These are phyloP conservation scores for Mucor plumbeus DNA, from an alignment of 371 early-diverging fungal species.

Conservation along the genomic window DNA sequence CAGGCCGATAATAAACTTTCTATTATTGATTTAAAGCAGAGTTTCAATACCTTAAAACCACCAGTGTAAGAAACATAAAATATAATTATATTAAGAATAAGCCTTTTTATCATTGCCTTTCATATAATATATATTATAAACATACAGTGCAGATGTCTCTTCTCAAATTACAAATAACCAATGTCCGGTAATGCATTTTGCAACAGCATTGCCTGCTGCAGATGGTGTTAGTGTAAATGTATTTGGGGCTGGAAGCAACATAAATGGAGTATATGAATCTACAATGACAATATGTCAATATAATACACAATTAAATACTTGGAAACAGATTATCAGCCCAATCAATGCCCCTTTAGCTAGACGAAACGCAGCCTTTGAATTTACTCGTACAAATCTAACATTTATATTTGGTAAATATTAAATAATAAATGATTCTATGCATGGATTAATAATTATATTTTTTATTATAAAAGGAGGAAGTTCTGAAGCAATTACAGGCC, in stretches of 20 bases:
- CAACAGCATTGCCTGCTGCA: slow-evolving; percentile 16
- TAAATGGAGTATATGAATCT: slow-evolving; percentile 19
- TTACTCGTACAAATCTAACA: slow-evolving; percentile 16
- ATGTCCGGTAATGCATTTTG: slow-evolving; percentile 35
- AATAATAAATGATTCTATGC: background rate
- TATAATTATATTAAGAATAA: background rate
- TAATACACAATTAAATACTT: slow-evolving; percentile 14
- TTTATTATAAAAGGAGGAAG: slow-evolving; percentile 22
- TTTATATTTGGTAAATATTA: slow-evolving; percentile 21
- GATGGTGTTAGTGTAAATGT: slow-evolving; percentile 28
- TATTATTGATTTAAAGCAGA: slow-evolving; percentile 23
- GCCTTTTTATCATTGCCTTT: too few species aligned
- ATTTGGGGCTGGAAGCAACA: slow-evolving; percentile 29
- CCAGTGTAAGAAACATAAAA: slow-evolving; percentile 25
- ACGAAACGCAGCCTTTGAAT: slow-evolving; percentile 29
- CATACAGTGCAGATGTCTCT: slow-evolving; percentile 12
- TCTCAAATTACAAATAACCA: slow-evolving; percentile 14
- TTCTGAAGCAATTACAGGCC: slow-evolving; percentile 29
- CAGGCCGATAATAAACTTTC: slow-evolving; percentile 27
- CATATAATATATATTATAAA: too few species aligned
- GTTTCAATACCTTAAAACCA: slow-evolving; percentile 29
- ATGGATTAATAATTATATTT: background rate
- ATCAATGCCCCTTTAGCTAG: slow-evolving; percentile 21
- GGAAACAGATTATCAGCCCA: slow-evolving; percentile 13
- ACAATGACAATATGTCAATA: slow-evolving; percentile 28